A percentile compares a stretch with the other conserved stretches of the same genome.
Evolutionary conservation across 2,329 filamentous ascomycete genomes (phyloP).

Genomic region (Nigrograna mackinnonii): DNA sequence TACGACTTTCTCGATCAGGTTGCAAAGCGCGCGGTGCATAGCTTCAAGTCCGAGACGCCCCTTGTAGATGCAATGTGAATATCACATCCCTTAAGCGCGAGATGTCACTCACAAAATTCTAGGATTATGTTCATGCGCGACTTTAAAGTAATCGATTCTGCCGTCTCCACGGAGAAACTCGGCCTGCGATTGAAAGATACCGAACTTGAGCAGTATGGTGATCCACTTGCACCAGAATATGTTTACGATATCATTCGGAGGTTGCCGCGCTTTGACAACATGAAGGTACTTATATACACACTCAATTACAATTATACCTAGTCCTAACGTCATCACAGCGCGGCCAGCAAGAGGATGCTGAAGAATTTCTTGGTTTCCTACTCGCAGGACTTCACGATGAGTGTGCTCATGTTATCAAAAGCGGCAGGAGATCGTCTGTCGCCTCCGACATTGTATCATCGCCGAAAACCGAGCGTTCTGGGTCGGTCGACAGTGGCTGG

Average conservation of each 20-base stretch:
- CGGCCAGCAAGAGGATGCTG: slow-evolving; percentile 95
- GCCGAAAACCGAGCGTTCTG: slow-evolving; percentile 48
- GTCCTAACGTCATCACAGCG: too few relatives aligned
- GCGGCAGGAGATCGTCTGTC: slow-evolving; percentile 40
- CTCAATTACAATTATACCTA: too few relatives aligned
- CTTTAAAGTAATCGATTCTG: slow-evolving; percentile 84
- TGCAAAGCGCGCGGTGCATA: slow-evolving; percentile 80
- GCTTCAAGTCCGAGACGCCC: slow-evolving; percentile 93
- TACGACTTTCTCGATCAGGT: slow-evolving; percentile 91
- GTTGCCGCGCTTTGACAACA: slow-evolving; percentile 84
- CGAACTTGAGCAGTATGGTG: slow-evolving; percentile 87
- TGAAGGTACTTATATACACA: slow-evolving; percentile 79
- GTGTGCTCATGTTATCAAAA: slow-evolving; percentile 75
- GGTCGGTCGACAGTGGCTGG: slow-evolving; percentile 71
- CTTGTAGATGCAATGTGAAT: slow-evolving; percentile 90
- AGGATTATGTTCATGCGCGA: slow-evolving; percentile 97
- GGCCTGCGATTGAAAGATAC: slow-evolving; percentile 74
- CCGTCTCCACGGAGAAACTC: slow-evolving; percentile 72
- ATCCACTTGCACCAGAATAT: slow-evolving; percentile 90
- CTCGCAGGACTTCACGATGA: slow-evolving; percentile 93
- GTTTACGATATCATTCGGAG: slow-evolving; percentile 91
- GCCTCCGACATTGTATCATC: slow-evolving; percentile 39
- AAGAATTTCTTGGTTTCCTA: slow-evolving; percentile 93
- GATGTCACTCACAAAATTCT: slow-evolving; percentile 8
- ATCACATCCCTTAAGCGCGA: neutral